A percentile compares a stretch with the other conserved stretches of the same genome.
These are phyloP conservation scores for Colletotrichum sp. DNA, from an alignment of 2,329 filamentous ascomycete species.

Conservation along the genomic window DNA sequence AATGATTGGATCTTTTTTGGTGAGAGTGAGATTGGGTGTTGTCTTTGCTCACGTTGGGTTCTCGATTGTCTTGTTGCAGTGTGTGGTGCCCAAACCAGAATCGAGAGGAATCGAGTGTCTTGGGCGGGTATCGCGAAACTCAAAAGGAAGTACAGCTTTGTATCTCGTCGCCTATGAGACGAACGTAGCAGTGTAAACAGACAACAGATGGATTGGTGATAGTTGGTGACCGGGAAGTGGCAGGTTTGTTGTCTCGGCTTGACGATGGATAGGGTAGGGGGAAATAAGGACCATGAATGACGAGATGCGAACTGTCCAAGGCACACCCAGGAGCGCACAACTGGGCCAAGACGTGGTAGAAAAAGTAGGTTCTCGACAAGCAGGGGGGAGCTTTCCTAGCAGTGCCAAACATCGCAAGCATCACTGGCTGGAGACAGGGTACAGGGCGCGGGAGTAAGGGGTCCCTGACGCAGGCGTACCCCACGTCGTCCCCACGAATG, in stretches of 20 bases:
- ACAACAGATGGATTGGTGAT: background rate
- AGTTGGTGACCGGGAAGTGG: background rate
- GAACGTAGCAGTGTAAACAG: constrained; percentile 6
- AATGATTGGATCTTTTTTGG: background rate
- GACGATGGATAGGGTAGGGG: constrained; percentile 8
- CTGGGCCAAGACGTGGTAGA: constrained; percentile 3
- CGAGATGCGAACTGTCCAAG: constrained; percentile 9
- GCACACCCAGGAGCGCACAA: background rate
- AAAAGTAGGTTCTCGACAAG: constrained; percentile 10
- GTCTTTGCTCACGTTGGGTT: background rate
- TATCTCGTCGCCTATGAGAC: constrained; percentile 22
- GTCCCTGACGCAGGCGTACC: constrained; percentile 22
- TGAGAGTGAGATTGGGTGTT: background rate
- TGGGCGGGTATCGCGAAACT: constrained; percentile 22
- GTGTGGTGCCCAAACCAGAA: constrained; percentile 18
- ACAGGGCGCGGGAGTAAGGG: constrained; percentile 16
- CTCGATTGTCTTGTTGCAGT: background rate
- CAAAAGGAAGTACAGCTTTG: constrained; percentile 10
- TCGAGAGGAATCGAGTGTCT: constrained; percentile 10
- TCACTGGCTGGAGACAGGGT: constrained; percentile 10
- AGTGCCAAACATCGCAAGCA: constrained; percentile 20
- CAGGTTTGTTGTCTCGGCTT: constrained; percentile 14
- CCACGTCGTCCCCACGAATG: constrained; percentile 19
- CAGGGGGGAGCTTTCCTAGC: constrained; percentile 14
- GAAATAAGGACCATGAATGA: constrained; percentile 4